Percentiles rank a stretch among this genome's conserved stretches.
Evolutionary conservation across 2,329 filamentous ascomycete genomes (phyloP).

Genomic region (Hortaea werneckii): DNA sequence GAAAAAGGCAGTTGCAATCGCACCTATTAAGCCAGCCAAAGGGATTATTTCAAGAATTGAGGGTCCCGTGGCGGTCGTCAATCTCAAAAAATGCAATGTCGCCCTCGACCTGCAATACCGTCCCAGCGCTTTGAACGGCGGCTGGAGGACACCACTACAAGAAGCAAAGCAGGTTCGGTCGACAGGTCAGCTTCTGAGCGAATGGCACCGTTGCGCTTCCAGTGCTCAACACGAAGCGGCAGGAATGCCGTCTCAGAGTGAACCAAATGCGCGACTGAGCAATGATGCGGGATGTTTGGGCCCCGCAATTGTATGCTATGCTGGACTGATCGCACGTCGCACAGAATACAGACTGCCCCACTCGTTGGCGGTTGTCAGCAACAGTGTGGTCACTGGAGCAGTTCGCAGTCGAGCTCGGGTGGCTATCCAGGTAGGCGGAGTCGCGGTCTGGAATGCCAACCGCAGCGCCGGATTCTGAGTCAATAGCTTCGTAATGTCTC

Average conservation of each 20-base stretch:
- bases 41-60: slow-evolving; percentile 1
- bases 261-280: slow-evolving; percentile 3
- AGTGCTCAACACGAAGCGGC: not conserved
- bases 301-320: not conserved
- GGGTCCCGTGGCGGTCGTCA: slow-evolving; percentile 11
- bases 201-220: not conserved
- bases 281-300: too few species aligned
- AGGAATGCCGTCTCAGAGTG: slow-evolving; percentile 7
- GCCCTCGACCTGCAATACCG: not conserved
- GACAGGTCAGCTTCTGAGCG: not conserved
- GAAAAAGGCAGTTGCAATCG: not conserved
- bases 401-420: slow-evolving; percentile 14
- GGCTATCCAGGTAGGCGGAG: slow-evolving; percentile 21
- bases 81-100: slow-evolving; percentile 12
- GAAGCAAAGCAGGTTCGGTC: not conserved
- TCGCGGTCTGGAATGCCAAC: slow-evolving; percentile 17
- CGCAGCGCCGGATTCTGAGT: slow-evolving; percentile 18
- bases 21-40: slow-evolving; percentile 16
- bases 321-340: not conserved
- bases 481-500: slow-evolving; percentile 11
- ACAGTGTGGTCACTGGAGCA: slow-evolving; percentile 8
- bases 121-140: too few species aligned
- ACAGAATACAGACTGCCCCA: not conserved
- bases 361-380: not conserved
- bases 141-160: too few species aligned